phyloP scores from a whole-genome alignment of 75 land plant genomes.

The Selaginella tamariscina region DNA sequence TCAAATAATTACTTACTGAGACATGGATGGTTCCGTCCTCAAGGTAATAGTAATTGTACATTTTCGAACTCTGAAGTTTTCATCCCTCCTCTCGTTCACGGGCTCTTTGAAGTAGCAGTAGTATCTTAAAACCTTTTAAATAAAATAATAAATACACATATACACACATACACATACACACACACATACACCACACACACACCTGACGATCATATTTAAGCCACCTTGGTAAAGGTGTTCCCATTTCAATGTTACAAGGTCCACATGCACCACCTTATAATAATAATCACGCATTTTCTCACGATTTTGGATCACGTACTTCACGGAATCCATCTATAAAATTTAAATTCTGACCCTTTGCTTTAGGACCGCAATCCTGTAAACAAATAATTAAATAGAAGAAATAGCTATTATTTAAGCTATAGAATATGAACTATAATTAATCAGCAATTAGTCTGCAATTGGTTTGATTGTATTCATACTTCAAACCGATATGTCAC shows the following conservation, averaged over 20 bases:
- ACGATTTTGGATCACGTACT: slow-evolving; percentile 16
- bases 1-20: slow-evolving; percentile 15
- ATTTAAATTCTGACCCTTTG: slow-evolving; percentile 25
- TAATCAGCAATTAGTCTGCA: too few species aligned
- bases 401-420: too few species aligned
- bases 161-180: neutral
- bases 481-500: too few species aligned
- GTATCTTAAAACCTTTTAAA: slow-evolving; percentile 22
- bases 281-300: slow-evolving; percentile 25
- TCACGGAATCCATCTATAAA: slow-evolving; percentile 33
- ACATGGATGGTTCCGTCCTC: slow-evolving; percentile 28
- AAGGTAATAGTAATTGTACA: slow-evolving; percentile 30
- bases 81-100: slow-evolving; percentile 28
- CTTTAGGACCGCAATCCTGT: slow-evolving; percentile 29
- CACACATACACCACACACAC: neutral
- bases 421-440: too few species aligned
- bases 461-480: too few species aligned
- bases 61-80: slow-evolving; percentile 27
- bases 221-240: slow-evolving; percentile 21
- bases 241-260: slow-evolving; percentile 16
- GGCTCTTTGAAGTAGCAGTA: slow-evolving; percentile 27
- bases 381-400: too few species aligned
- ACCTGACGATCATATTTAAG: slow-evolving; percentile 34
- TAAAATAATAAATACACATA: neutral
- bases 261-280: slow-evolving; percentile 21